phyloP scores from a whole-genome alignment of 1,139 yeast genomes.

The Candida dubliniensis region DNA sequence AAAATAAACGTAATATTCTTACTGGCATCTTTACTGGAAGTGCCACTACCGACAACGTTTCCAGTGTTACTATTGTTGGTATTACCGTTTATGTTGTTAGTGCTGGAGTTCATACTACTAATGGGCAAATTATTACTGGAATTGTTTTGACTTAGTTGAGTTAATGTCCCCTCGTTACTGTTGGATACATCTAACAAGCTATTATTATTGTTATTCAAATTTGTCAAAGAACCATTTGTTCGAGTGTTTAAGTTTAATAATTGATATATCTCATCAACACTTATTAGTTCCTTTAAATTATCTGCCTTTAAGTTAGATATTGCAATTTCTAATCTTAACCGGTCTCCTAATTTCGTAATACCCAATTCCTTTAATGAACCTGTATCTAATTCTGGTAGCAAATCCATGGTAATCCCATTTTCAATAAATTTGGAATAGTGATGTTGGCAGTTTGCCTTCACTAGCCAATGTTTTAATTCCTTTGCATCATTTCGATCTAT shows the following conservation, averaged over 20 bases:
- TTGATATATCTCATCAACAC: constrained; percentile 27
- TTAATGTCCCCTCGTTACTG: constrained; percentile 17
- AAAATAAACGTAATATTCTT: constrained; percentile 63
- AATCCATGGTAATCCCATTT: constrained; percentile 58
- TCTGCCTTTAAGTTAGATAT: constrained; percentile 43
- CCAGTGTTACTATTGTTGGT: not conserved
- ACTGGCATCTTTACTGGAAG: constrained; percentile 34
- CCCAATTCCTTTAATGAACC: constrained; percentile 75
- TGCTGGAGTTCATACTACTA: not conserved
- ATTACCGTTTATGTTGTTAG: not conserved
- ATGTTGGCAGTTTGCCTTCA: constrained; percentile 37
- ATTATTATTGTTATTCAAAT: constrained; percentile 2
- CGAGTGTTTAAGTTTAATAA: constrained; percentile 10
- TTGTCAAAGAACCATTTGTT: not conserved
- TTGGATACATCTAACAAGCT: constrained; percentile 12
- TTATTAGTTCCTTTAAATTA: constrained; percentile 32
- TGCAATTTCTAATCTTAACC: constrained; percentile 64
- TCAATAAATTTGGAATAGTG: constrained; percentile 37
- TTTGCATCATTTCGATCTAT: constrained; percentile 9
- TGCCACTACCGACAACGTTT: constrained; percentile 17
- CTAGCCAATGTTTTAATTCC: constrained; percentile 40
- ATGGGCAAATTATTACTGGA: constrained; percentile 4
- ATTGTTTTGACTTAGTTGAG: constrained; percentile 9
- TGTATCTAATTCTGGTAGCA: constrained; percentile 65
- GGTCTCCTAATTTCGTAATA: constrained; percentile 75